phyloP scores from a whole-genome alignment of 805 yeast species.

The Lipomyces kockii region DNA sequence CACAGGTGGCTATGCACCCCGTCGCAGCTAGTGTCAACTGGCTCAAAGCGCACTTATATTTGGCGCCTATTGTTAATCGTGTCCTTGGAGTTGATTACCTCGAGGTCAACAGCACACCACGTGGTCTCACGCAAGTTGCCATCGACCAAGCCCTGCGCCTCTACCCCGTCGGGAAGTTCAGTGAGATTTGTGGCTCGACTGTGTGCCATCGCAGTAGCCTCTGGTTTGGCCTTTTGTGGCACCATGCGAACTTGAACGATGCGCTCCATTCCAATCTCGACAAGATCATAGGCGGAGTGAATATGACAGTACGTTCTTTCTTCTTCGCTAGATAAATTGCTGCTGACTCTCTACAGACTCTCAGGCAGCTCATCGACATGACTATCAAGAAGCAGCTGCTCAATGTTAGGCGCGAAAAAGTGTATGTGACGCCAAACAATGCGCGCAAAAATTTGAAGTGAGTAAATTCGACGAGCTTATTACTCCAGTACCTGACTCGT shows the following conservation, averaged over 20 bases:
- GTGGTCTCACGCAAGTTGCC: not conserved
- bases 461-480: not conserved
- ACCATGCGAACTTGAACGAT: not conserved
- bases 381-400: not conserved
- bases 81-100: not conserved
- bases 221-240: not conserved
- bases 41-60: not conserved
- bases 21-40: not conserved
- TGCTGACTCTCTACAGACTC: not conserved
- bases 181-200: constrained; percentile 1
- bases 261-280: constrained; percentile 1
- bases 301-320: not conserved
- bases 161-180: not conserved
- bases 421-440: not conserved
- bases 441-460: not conserved
- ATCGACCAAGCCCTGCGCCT: not conserved
- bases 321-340: not conserved
- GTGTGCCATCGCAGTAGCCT: constrained; percentile 1
- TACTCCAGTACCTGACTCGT: not conserved
- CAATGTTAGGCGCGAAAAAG: not conserved
- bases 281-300: not conserved
- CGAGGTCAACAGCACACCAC: not conserved
- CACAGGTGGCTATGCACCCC: not conserved
- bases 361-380: not conserved
- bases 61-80: constrained; percentile 2